A percentile compares a stretch with the other conserved stretches of the same genome.
phyloP scores from a whole-genome alignment of 352 stramenopile species.

The Thraustochytrium striatum region DNA sequence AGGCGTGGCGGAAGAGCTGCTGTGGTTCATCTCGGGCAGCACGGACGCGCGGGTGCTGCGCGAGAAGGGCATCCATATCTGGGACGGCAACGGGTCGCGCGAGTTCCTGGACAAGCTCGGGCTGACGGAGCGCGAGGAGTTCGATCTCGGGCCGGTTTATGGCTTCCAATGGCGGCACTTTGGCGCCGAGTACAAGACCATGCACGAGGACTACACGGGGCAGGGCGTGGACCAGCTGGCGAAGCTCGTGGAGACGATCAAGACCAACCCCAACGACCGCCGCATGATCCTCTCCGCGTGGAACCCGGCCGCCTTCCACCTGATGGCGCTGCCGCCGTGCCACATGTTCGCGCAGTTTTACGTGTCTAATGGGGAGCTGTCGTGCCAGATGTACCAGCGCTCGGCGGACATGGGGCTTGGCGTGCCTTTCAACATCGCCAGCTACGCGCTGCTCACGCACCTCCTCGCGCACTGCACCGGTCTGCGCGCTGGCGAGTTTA shows the following conservation, averaged over 20 bases:
- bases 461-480: slow-evolving; percentile 90
- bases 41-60: slow-evolving; percentile 54
- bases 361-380: slow-evolving; percentile 75
- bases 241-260: slow-evolving; percentile 96
- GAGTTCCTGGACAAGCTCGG: slow-evolving; percentile 87
- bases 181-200: slow-evolving; percentile 93
- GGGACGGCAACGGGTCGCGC: slow-evolving; percentile 97
- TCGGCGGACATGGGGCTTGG: slow-evolving; percentile 98
- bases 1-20: slow-evolving; percentile 95
- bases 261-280: slow-evolving; percentile 91
- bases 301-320: slow-evolving; percentile 91
- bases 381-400: slow-evolving; percentile 97
- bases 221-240: slow-evolving; percentile 97
- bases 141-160: slow-evolving; percentile 93
- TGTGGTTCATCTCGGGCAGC: slow-evolving; percentile 91
- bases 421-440: slow-evolving; percentile 99
- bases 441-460: slow-evolving; percentile 93
- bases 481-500: slow-evolving; percentile 87
- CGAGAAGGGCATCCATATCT: slow-evolving; percentile 98
- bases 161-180: slow-evolving; percentile 97
- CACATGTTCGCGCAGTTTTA: slow-evolving; percentile 96
- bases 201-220: slow-evolving; percentile 95
- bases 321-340: slow-evolving; percentile 98
- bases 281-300: slow-evolving; percentile 97
- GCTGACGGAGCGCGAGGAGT: slow-evolving; percentile 85